Percentiles rank a stretch among this genome's conserved stretches.
These are phyloP conservation scores for Podaxis sp. DNA, from an alignment of 768 basidiomycete species.

Conservation along the genomic window DNA sequence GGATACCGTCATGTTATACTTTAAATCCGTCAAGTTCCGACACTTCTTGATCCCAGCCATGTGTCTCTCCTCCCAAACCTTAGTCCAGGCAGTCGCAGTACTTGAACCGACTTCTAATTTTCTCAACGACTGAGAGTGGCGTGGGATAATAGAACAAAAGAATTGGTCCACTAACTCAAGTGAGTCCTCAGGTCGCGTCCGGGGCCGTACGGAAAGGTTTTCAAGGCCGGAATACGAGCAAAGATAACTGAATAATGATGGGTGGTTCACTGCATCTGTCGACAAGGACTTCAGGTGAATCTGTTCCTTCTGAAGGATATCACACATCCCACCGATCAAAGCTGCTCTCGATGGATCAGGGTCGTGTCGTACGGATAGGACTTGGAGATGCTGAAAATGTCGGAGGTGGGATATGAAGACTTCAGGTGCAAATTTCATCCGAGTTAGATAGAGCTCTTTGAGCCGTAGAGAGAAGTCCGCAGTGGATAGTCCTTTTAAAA, in stretches of 20 bases:
- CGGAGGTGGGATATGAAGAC: neutral
- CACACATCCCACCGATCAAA: neutral
- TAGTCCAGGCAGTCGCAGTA: neutral
- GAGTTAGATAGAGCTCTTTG: neutral
- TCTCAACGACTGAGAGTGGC: neutral
- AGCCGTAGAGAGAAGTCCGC: neutral
- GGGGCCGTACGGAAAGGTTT: neutral
- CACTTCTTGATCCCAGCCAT: neutral
- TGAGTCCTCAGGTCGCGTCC: neutral
- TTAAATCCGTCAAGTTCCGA: neutral
- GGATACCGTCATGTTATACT: neutral
- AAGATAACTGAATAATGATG: neutral
- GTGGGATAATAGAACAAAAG: neutral
- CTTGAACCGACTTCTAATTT: neutral
- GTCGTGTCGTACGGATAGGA: neutral
- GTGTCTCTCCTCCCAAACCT: neutral
- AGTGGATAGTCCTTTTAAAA: neutral
- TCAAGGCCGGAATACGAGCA: neutral
- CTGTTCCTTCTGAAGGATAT: neutral
- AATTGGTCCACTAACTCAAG: neutral
- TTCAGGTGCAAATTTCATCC: neutral
- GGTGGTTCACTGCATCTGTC: neutral
- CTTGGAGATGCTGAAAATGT: neutral
- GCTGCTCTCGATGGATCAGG: neutral
- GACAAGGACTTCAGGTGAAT: neutral